Evolutionary conservation across 1,284 basidiomycete genomes (phyloP).

Genomic region (Bjerkandera adusta): DNA sequence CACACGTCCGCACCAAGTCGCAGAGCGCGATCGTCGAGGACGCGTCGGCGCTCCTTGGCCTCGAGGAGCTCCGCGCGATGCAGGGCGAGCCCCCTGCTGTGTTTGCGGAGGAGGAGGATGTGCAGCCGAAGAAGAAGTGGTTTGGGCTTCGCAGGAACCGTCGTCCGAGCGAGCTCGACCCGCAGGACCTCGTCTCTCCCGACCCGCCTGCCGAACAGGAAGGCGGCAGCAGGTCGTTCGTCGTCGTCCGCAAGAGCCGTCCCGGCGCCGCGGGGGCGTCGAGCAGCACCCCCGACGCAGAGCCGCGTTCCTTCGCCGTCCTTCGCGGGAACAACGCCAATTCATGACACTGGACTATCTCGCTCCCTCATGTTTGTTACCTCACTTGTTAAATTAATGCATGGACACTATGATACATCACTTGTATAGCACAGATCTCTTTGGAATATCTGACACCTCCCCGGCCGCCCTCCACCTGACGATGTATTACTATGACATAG

Average conservation of each 20-base stretch:
- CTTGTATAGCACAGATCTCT: constrained; percentile 5
- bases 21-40: constrained; percentile 78
- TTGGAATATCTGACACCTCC: constrained; percentile 2
- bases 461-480: constrained; percentile 22
- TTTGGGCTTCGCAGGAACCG: constrained; percentile 59
- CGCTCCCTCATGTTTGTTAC: background rate
- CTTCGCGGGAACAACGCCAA: constrained; percentile 29
- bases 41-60: constrained; percentile 27
- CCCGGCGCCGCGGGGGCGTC: constrained; percentile 20
- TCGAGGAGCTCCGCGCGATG: constrained; percentile 9
- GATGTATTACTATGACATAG: constrained; percentile 13
- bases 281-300: constrained; percentile 17
- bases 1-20: constrained; percentile 73
- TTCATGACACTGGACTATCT: constrained; percentile 11
- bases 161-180: constrained; percentile 48
- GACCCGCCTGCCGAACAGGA: constrained; percentile 30
- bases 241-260: constrained; percentile 60
- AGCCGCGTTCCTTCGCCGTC: constrained; percentile 34
- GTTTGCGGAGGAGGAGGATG: constrained; percentile 12
- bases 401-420: constrained; percentile 11
- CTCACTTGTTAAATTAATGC: constrained; percentile 12
- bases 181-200: constrained; percentile 19
- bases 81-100: constrained; percentile 11
- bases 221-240: constrained; percentile 56
- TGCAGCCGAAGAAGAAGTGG: constrained; percentile 58